Evolutionary conservation across 106 monocot genomes (phyloP).

Genomic region (Platanthera guangdongensis): DNA sequence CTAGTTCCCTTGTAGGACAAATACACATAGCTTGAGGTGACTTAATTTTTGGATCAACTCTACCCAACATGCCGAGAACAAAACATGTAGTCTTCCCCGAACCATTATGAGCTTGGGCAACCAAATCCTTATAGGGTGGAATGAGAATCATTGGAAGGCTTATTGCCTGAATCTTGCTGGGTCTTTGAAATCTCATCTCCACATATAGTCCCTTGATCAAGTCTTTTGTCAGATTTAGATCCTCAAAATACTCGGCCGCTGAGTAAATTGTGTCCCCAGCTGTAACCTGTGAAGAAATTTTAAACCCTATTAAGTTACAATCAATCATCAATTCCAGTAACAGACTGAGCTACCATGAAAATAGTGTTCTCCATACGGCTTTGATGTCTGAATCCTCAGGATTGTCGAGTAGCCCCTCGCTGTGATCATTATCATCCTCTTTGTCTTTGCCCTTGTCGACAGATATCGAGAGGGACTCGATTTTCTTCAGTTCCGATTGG

Average conservation of each 20-base stretch:
- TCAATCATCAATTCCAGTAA: neutral
- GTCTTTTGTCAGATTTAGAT: constrained; percentile 61
- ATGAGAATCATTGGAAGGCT: constrained; percentile 91
- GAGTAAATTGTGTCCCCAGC: constrained; percentile 67
- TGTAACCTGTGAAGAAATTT: constrained; percentile 37
- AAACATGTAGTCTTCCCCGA: constrained; percentile 96
- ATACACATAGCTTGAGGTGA: constrained; percentile 84
- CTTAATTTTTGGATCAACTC: constrained; percentile 61
- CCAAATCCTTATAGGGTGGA: constrained; percentile 79
- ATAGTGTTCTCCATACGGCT: constrained; percentile 28
- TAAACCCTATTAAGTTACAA: neutral
- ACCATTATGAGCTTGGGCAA: constrained; percentile 96
- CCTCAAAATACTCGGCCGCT: constrained; percentile 74
- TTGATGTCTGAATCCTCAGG: constrained; percentile 60
- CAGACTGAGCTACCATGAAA: neutral
- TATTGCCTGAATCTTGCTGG: constrained; percentile 93
- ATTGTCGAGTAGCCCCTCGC: constrained; percentile 40
- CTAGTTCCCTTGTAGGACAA: constrained; percentile 86
- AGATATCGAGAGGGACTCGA: constrained; percentile 31
- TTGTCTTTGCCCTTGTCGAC: constrained; percentile 10
- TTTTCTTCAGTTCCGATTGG: constrained; percentile 8
- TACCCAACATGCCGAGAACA: constrained; percentile 91
- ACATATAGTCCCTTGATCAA: constrained; percentile 74
- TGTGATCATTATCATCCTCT: neutral
- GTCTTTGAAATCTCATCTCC: constrained; percentile 80